A percentile compares a stretch with the other conserved stretches of the same genome.
These are phyloP conservation scores for Parastagonospora nodorum DNA, from an alignment of 2,329 filamentous ascomycete species.

Conservation along the genomic window DNA sequence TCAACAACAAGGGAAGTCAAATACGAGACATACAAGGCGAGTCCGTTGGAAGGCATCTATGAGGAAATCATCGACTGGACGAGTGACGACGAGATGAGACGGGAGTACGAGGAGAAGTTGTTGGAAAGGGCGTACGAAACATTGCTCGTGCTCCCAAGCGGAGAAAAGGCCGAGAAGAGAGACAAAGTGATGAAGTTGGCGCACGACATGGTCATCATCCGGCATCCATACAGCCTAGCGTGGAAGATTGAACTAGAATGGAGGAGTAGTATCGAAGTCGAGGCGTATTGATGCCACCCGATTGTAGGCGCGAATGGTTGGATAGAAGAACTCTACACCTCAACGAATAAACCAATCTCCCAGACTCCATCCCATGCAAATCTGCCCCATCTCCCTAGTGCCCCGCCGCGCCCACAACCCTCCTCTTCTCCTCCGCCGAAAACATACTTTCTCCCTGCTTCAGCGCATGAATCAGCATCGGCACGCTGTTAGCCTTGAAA, in stretches of 20 bases:
- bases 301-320: too few species aligned
- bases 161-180: slow-evolving; percentile 72
- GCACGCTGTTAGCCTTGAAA: slow-evolving; percentile 67
- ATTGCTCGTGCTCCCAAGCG: slow-evolving; percentile 69
- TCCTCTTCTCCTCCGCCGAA: slow-evolving; percentile 57
- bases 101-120: slow-evolving; percentile 88
- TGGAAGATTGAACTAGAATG: slow-evolving; percentile 93
- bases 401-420: slow-evolving; percentile 38
- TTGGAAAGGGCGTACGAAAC: slow-evolving; percentile 80
- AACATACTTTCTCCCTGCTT: slow-evolving; percentile 71
- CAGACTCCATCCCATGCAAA: neutral
- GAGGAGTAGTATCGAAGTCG: slow-evolving; percentile 59
- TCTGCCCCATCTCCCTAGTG: neutral
- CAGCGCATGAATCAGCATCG: slow-evolving; percentile 69
- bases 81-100: slow-evolving; percentile 79
- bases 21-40: slow-evolving; percentile 76
- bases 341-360: neutral
- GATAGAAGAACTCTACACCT: neutral
- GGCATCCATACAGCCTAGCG: slow-evolving; percentile 84
- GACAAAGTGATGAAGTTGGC: slow-evolving; percentile 76
- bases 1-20: slow-evolving; percentile 89
- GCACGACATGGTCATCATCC: slow-evolving; percentile 93
- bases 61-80: slow-evolving; percentile 88
- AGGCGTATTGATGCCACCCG: slow-evolving; percentile 23
- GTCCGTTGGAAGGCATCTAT: slow-evolving; percentile 80